These are phyloP conservation scores for Xylariaceae sp. DNA, from an alignment of 2,329 filamentous ascomycete species.

Conservation along the genomic window DNA sequence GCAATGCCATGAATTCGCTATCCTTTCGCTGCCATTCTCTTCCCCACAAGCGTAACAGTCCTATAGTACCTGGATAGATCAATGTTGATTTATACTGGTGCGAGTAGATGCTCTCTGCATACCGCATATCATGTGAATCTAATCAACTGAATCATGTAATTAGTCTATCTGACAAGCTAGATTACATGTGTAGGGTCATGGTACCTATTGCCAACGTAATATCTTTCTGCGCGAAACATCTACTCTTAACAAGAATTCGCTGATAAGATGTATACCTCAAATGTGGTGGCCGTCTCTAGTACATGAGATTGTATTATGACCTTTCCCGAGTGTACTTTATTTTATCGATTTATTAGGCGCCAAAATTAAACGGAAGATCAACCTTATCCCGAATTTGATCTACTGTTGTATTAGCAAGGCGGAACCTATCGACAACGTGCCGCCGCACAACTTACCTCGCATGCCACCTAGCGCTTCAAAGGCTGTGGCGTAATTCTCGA, in stretches of 20 bases:
- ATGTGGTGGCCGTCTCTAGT: not conserved
- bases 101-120: no score
- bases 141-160: not conserved
- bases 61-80: no score
- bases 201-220: not conserved
- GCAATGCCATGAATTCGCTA: no score
- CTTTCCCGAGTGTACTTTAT: not conserved
- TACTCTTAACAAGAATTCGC: not conserved
- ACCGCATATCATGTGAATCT: no score
- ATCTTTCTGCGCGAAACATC: not conserved
- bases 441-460: slow-evolving; percentile 45
- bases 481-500: slow-evolving; percentile 53
- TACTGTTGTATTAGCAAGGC: slow-evolving; percentile 26
- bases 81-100: no score
- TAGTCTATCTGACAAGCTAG: not conserved
- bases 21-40: no score
- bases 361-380: slow-evolving; percentile 35
- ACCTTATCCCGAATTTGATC: slow-evolving; percentile 44
- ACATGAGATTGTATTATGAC: not conserved
- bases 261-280: not conserved
- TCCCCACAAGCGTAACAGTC: no score
- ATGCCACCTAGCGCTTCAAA: slow-evolving; percentile 55
- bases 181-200: not conserved
- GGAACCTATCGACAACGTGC: not conserved
- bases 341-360: not conserved